These are phyloP conservation scores for Saksenaea vasiformis DNA, from an alignment of 371 early-diverging fungal species.

Conservation along the genomic window DNA sequence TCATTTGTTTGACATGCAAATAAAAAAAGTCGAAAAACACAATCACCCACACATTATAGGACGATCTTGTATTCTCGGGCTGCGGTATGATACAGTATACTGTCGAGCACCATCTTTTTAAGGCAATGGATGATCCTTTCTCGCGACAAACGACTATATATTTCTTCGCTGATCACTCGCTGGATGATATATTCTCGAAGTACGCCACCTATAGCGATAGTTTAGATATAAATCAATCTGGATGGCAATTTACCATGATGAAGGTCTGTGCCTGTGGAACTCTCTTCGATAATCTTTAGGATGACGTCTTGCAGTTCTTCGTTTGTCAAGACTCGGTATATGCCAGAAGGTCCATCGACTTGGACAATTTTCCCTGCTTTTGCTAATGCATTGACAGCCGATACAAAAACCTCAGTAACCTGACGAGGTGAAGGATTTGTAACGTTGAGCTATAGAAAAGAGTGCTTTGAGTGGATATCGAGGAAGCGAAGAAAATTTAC, in stretches of 20 bases:
- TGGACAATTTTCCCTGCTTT: neutral
- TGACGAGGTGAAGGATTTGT: neutral
- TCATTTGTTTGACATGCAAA: neutral
- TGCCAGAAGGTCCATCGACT: neutral
- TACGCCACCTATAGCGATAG: neutral
- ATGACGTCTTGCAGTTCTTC: neutral
- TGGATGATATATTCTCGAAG: neutral
- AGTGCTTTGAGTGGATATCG: neutral
- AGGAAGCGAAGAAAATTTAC: neutral
- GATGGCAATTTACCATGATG: neutral
- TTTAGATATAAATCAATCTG: neutral
- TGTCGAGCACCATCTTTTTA: neutral
- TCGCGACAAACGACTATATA: neutral
- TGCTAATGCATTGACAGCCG: neutral
- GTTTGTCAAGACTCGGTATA: neutral
- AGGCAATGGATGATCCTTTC: slow-evolving; percentile 1
- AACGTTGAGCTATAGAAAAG: neutral
- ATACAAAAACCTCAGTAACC: neutral
- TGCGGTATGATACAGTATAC: slow-evolving; percentile 1
- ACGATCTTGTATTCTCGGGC: slow-evolving; percentile 2
- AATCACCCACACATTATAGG: neutral
- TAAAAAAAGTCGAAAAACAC: neutral
- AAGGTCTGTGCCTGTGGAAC: neutral
- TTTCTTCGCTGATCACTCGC: neutral
- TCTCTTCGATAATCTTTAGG: neutral